Percentiles rank a stretch among this genome's conserved stretches.
Evolutionary conservation across 345 rosid species (phyloP).

Genomic region (Nasturtium officinale): DNA sequence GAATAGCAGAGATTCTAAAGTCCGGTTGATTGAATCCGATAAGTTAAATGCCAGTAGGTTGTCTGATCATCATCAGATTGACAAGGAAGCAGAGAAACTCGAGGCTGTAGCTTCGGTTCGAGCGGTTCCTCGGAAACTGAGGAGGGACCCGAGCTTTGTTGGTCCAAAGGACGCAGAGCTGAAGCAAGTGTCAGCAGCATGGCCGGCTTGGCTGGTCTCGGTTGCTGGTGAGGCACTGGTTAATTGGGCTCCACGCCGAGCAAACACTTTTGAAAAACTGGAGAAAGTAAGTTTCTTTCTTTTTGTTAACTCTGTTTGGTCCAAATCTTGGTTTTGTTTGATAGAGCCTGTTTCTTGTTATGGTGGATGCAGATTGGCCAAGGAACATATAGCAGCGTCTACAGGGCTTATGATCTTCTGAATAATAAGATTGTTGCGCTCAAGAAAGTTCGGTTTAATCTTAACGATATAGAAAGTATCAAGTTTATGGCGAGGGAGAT

Average conservation of each 20-base stretch:
- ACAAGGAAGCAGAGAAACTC: constrained; percentile 40
- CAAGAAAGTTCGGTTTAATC: constrained; percentile 82
- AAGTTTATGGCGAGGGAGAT: constrained; percentile 96
- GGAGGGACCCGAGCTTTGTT: neutral
- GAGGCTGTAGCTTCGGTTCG: neutral
- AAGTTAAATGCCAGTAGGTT: constrained; percentile 48
- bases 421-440: constrained; percentile 75
- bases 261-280: constrained; percentile 76
- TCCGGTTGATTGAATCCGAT: constrained; percentile 56
- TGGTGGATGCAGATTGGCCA: constrained; percentile 82
- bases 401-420: constrained; percentile 74
- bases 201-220: constrained; percentile 89
- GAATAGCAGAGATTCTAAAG: constrained; percentile 55
- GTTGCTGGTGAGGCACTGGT: constrained; percentile 82
- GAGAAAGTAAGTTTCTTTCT: constrained; percentile 62
- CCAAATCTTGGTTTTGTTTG: neutral
- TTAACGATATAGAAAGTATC: constrained; percentile 73
- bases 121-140: constrained; percentile 23
- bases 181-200: constrained; percentile 60
- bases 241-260: constrained; percentile 87
- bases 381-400: constrained; percentile 94
- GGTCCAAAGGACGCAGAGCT: constrained; percentile 48
- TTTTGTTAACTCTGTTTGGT: constrained; percentile 6
- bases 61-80: constrained; percentile 55
- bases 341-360: neutral